phyloP scores from a whole-genome alignment of 2,329 filamentous ascomycete species.

The Anthostomella pinea region DNA sequence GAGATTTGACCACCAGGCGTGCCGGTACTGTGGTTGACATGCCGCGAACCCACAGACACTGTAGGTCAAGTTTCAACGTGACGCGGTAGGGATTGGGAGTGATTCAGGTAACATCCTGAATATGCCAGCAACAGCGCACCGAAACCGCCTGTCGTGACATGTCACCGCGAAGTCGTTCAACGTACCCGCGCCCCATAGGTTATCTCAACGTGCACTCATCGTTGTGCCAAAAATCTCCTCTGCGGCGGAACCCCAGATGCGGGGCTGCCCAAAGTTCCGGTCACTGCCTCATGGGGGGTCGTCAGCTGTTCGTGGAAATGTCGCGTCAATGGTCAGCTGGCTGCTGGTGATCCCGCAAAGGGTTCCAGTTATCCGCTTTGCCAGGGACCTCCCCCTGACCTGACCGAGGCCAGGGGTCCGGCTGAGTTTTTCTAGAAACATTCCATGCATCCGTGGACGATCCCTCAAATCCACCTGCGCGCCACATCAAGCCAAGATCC shows the following conservation, averaged over 20 bases:
- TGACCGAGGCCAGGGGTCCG: constrained; percentile 14
- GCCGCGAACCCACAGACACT: too few relatives aligned
- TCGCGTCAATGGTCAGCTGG: too few relatives aligned
- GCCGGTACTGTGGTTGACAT: too few relatives aligned
- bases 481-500: constrained; percentile 1
- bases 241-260: constrained; percentile 9
- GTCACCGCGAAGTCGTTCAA: constrained; percentile 4
- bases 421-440: constrained; percentile 27
- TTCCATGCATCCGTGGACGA: constrained; percentile 25
- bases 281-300: too few relatives aligned
- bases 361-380: too few relatives aligned
- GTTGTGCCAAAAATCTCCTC: constrained; percentile 14
- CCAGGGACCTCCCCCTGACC: constrained; percentile 7
- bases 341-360: too few relatives aligned
- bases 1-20: too few relatives aligned
- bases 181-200: constrained; percentile 1
- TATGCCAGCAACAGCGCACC: constrained; percentile 20
- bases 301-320: too few relatives aligned
- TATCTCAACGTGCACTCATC: constrained; percentile 3
- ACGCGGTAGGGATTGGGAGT: too few relatives aligned
- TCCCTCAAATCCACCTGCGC: not conserved
- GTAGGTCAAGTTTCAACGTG: too few relatives aligned
- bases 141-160: constrained; percentile 25
- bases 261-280: too few relatives aligned
- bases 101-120: too few relatives aligned